Evolutionary conservation across 129 eudicot species (phyloP), one percentile per base, ranked within the genome.

Genomic region (Kitagawia praeruptora): DNA sequence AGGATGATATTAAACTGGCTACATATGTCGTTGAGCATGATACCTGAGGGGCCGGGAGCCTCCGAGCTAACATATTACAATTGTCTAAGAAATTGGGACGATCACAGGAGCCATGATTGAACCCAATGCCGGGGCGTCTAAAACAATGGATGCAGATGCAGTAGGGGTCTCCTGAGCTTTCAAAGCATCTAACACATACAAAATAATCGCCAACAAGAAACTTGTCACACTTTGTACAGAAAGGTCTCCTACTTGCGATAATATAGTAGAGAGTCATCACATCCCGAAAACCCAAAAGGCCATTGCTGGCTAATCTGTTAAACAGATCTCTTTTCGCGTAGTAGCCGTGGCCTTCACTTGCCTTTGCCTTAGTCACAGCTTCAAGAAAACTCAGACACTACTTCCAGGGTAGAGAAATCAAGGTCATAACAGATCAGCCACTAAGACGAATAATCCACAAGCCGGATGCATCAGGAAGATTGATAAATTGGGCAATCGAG

Each of bases 251-350:
- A 48, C 86, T 89, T 51, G 70, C 85, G n/a, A 87, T 75, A 40
- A 87, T 87, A 74, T 89, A 89, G 84, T 79, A 89, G 4, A 89
- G 75, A 4, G 86, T 81, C 91, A 87, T 81, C 12, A 89, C 89
- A 39, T 87, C 93, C 8, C 12, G 49, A 77, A 87, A 87, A 71
- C 85, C 93, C 10, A 87, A 83, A 21, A 82, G 83, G 2, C 51
- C 66, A 25, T 85, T 85, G 15, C 5, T 77, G 78, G 83, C 87
- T 31, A 87, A 46, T 56, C 77, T 81, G 10, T 83, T 40, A 46
- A 89, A 89, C 41, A 89, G 85, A 21, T 48, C 56, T 3, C 73
- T 37, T 23, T 34, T 77, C 0, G 31, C 75, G 85, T 87, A 73
- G 56, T 82, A 77, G 1, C 69, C 38, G 34, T 82, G 66, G 34